phyloP scores from a whole-genome alignment of 108 stramenopile genomes.

The Stephanodiscus minutulus region DNA sequence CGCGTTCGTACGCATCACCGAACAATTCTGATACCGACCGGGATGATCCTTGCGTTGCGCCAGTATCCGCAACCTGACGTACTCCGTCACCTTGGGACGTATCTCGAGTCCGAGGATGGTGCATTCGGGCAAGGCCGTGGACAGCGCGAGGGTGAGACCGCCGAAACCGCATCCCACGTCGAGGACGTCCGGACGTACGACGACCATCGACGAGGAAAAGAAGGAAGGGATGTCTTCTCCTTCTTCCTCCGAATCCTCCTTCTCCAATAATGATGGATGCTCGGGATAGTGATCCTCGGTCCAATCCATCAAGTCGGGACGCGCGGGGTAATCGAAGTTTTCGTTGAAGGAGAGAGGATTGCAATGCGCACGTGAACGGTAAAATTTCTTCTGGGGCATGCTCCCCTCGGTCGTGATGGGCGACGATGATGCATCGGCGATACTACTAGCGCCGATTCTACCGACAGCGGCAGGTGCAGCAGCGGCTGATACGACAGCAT shows the following conservation, averaged over 20 bases:
- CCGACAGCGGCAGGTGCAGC: background rate
- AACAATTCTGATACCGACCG: conserved; percentile 82
- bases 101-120: conserved; percentile 95
- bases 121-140: conserved; percentile 71
- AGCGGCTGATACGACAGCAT: background rate
- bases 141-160: conserved; percentile 85
- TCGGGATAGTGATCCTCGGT: conserved; percentile 75
- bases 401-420: conserved; percentile 84
- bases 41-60: conserved; percentile 80
- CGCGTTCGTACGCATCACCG: conserved; percentile 89
- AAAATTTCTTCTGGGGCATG: conserved; percentile 95
- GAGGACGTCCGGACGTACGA: conserved; percentile 64
- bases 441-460: too few relatives aligned
- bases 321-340: conserved; percentile 84
- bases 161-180: conserved; percentile 99
- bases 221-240: conserved; percentile 1
- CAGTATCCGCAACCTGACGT: conserved; percentile 91
- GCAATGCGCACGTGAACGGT: conserved; percentile 95
- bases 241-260: conserved; percentile 8
- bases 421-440: background rate
- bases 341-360: conserved; percentile 97
- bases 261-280: conserved; percentile 24
- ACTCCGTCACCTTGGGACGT: conserved; percentile 95
- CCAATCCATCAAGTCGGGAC: conserved; percentile 90
- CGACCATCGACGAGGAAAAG: conserved; percentile 25